phyloP scores from a whole-genome alignment of 768 basidiomycete species.

The Xerocomus brunneocitrinus region DNA sequence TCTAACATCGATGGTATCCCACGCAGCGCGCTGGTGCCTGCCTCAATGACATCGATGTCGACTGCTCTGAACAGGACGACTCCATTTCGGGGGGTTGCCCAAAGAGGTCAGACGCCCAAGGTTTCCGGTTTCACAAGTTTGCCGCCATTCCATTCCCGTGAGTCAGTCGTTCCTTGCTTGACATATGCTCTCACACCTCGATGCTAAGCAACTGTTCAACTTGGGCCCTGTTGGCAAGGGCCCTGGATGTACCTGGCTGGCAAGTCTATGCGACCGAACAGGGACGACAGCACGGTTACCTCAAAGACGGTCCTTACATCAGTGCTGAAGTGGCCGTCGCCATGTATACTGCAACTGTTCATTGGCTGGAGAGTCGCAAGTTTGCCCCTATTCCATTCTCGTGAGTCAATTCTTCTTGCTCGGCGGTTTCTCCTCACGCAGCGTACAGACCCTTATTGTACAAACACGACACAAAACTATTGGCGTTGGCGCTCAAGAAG shows the following conservation, averaged over 20 bases:
- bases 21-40: too few relatives aligned
- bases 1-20: too few relatives aligned
- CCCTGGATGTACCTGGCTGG: slow-evolving; percentile 96
- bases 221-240: slow-evolving; percentile 99
- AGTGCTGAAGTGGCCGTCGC: slow-evolving; percentile 98
- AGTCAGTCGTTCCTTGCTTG: too few relatives aligned
- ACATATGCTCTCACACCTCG: too few relatives aligned
- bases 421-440: slow-evolving; percentile 1
- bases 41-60: too few relatives aligned
- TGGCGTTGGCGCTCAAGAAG: slow-evolving; percentile 96
- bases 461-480: slow-evolving; percentile 98
- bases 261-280: slow-evolving; percentile 99
- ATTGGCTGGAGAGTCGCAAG: slow-evolving; percentile 97
- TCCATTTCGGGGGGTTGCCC: too few relatives aligned
- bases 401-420: slow-evolving; percentile 35
- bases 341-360: slow-evolving; percentile 96
- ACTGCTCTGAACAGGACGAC: too few relatives aligned
- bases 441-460: slow-evolving; percentile 79
- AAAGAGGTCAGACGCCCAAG: too few relatives aligned
- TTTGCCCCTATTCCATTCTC: slow-evolving; percentile 99
- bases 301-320: slow-evolving; percentile 99
- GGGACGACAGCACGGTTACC: slow-evolving; percentile 95
- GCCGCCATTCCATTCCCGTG: too few relatives aligned
- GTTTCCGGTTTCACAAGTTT: too few relatives aligned
- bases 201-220: slow-evolving; percentile 56